A percentile compares a stretch with the other conserved stretches of the same genome.
phyloP scores from a whole-genome alignment of 2,329 filamentous ascomycete genomes.

The Colletotrichum sp. region DNA sequence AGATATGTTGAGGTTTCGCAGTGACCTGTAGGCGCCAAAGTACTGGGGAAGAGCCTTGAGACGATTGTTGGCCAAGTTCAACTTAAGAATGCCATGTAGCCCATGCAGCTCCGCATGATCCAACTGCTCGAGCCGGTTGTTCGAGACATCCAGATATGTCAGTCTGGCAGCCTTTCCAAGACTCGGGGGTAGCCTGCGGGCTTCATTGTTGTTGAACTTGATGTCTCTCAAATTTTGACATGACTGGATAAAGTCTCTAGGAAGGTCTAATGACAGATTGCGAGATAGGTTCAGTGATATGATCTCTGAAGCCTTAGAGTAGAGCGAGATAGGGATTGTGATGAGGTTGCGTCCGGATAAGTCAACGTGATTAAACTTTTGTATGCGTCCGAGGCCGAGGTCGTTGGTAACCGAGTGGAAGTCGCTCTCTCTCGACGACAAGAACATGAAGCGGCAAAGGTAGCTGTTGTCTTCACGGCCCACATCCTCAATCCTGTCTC shows the following conservation, averaged over 20 bases:
- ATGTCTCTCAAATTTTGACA: constrained; percentile 93
- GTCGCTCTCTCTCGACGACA: constrained; percentile 86
- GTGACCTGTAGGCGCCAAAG: constrained; percentile 78
- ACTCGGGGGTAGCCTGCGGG: constrained; percentile 82
- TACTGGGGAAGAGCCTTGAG: constrained; percentile 79
- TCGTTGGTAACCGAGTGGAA: constrained; percentile 72
- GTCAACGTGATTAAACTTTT: constrained; percentile 95
- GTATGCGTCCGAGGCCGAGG: constrained; percentile 78
- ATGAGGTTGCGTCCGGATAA: constrained; percentile 88
- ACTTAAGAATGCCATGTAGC: constrained; percentile 78
- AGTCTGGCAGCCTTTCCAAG: constrained; percentile 80
- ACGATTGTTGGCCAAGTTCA: constrained; percentile 94
- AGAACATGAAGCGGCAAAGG: constrained; percentile 92
- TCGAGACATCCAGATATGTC: constrained; percentile 92
- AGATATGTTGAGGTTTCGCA: constrained; percentile 88
- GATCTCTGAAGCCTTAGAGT: constrained; percentile 90
- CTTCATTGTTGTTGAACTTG: constrained; percentile 95
- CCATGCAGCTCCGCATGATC: constrained; percentile 83
- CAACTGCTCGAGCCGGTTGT: constrained; percentile 88
- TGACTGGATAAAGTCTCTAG: constrained; percentile 94
- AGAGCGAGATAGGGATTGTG: constrained; percentile 93
- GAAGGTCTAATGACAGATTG: constrained; percentile 90
- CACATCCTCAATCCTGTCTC: constrained; percentile 88
- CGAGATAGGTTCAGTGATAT: constrained; percentile 93
- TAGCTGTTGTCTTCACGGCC: constrained; percentile 98